Percentiles rank a stretch among this genome's conserved stretches.
Evolutionary conservation across 306 rosid genomes (phyloP).

Genomic region (Dalbergia cultrata): DNA sequence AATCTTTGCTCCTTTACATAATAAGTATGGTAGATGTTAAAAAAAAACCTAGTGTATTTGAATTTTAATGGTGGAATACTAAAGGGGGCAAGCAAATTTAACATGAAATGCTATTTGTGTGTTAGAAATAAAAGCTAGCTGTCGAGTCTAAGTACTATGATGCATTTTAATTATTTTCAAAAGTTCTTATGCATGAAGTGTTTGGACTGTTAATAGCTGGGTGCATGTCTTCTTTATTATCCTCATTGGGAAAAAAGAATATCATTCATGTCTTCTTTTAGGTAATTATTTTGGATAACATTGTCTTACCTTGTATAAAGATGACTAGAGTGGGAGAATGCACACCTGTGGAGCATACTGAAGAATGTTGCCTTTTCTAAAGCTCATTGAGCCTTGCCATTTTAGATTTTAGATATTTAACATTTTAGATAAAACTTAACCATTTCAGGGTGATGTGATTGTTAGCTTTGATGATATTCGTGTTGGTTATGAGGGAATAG

Average conservation of each 20-base stretch:
- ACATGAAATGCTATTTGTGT: conserved; percentile 9
- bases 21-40: conserved; percentile 29
- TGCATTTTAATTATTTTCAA: not conserved
- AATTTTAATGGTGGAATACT: not conserved
- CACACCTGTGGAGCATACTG: conserved; percentile 13
- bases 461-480: conserved; percentile 86
- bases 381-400: not conserved
- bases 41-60: conserved; percentile 1
- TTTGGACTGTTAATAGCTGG: not conserved
- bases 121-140: conserved; percentile 28
- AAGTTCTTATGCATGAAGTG: conserved; percentile 29
- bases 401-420: conserved; percentile 6
- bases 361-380: conserved; percentile 32
- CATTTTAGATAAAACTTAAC: conserved; percentile 38
- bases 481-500: conserved; percentile 95
- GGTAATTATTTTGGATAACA: conserved; percentile 25
- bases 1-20: conserved; percentile 33
- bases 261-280: conserved; percentile 17
- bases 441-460: conserved; percentile 94
- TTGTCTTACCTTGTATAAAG: conserved; percentile 18
- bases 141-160: conserved; percentile 25
- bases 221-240: conserved; percentile 23
- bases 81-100: not conserved
- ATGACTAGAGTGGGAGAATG: conserved; percentile 15
- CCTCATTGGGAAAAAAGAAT: conserved; percentile 26